A percentile compares a stretch with the other conserved stretches of the same genome.
Conservation (phyloP, 1,284 basidiomycete species). For the Omphalotus olearius region DNA sequence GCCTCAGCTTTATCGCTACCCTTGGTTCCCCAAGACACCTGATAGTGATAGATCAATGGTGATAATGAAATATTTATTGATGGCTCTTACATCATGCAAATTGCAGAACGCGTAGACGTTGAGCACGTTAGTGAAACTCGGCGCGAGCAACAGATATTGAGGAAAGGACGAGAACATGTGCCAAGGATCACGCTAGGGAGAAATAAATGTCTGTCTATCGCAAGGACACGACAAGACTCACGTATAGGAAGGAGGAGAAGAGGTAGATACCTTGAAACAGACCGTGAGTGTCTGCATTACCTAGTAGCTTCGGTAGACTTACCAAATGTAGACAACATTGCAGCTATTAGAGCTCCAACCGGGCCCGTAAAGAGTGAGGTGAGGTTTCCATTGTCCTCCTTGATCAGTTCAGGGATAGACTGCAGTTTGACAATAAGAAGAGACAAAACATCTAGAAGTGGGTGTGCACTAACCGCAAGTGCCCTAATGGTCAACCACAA, state of each 20-base stretch:
- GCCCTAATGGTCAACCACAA: conserved; percentile 79
- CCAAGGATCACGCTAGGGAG: conserved; percentile 85
- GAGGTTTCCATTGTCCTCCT: conserved; percentile 44
- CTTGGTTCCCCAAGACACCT: conserved; percentile 93
- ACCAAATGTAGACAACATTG: conserved; percentile 87
- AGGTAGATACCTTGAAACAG: conserved; percentile 66
- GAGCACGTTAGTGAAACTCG: conserved; percentile 90
- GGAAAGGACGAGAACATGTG: conserved; percentile 97
- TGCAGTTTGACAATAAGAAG: conserved; percentile 23
- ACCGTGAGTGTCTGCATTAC: conserved; percentile 4
- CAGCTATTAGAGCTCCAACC: conserved; percentile 81
- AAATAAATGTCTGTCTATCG: background rate
- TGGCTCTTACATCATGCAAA: conserved; percentile 71
- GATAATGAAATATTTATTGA: background rate
- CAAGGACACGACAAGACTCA: conserved; percentile 35
- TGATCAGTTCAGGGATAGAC: conserved; percentile 53
- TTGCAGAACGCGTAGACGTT: conserved; percentile 98
- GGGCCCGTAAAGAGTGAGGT: conserved; percentile 68
- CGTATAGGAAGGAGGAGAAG: conserved; percentile 85
- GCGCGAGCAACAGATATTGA: conserved; percentile 88
- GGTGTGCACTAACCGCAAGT: conserved; percentile 52
- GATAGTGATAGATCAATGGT: conserved; percentile 14
- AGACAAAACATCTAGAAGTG: conserved; percentile 1
- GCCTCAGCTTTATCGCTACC: conserved; percentile 95
- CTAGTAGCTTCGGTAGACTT: conserved; percentile 16